Conservation (phyloP, 257 asterid species). For the Pogostemon cablin region DNA sequence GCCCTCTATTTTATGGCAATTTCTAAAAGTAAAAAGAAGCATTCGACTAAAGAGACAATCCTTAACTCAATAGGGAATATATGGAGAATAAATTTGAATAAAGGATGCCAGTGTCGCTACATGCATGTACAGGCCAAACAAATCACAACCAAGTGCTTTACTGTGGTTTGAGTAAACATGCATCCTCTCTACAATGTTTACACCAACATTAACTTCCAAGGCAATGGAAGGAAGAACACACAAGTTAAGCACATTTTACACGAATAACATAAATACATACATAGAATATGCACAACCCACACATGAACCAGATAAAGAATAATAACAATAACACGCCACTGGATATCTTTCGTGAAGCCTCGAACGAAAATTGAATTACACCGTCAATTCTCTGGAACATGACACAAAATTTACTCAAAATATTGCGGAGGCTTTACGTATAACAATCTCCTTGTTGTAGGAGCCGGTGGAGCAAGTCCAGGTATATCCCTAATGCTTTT, state of each 20-base stretch:
- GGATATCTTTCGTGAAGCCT: conserved; percentile 19
- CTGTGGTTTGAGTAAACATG: conserved; percentile 10
- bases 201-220: conserved; percentile 27
- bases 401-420: conserved; percentile 33
- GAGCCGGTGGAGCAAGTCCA: conserved; percentile 98
- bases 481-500: conserved; percentile 86
- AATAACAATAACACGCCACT: conserved; percentile 20
- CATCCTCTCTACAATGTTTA: conserved; percentile 27
- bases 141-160: conserved; percentile 8
- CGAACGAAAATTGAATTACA: conserved; percentile 15
- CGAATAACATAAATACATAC: conserved; percentile 26
- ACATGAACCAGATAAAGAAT: conserved; percentile 22
- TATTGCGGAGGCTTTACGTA: conserved; percentile 44
- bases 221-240: conserved; percentile 17
- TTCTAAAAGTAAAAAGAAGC: no score
- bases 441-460: conserved; percentile 78
- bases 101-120: not conserved
- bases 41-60: no score
- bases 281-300: conserved; percentile 43
- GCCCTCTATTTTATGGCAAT: no score
- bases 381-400: conserved; percentile 9
- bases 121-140: not conserved
- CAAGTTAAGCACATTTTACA: conserved; percentile 42
- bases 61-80: not conserved
- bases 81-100: not conserved